Conservation (phyloP, 2,329 filamentous ascomycete genomes). For the Xylariaceae sp. region DNA sequence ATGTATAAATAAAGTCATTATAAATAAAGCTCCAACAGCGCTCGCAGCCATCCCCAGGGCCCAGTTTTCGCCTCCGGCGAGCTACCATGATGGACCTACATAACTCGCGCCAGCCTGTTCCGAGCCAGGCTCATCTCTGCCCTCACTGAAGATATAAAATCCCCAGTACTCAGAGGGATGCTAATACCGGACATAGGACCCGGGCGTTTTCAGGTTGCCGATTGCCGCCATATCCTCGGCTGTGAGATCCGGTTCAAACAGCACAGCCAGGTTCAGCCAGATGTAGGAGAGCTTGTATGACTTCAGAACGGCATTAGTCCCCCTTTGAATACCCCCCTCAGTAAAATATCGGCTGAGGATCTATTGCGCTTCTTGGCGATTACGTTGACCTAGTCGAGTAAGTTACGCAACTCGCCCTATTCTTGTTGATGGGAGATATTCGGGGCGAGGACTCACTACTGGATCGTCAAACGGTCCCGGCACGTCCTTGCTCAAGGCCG, state of each 20-base stretch:
- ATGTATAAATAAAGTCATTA: too few relatives aligned
- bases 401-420: slow-evolving; percentile 5
- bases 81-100: neutral
- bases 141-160: slow-evolving; percentile 22
- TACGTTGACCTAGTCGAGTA: slow-evolving; percentile 9
- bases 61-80: neutral
- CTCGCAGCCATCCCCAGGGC: too few relatives aligned
- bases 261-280: slow-evolving; percentile 13
- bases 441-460: neutral
- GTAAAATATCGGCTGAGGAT: neutral
- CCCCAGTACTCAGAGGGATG: slow-evolving; percentile 18
- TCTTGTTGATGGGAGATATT: neutral
- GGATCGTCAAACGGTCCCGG: slow-evolving; percentile 14
- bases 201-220: slow-evolving; percentile 4
- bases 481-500: slow-evolving; percentile 15
- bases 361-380: slow-evolving; percentile 3
- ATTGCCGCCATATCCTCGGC: slow-evolving; percentile 11
- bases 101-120: neutral
- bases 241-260: neutral
- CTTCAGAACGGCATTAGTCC: slow-evolving; percentile 15
- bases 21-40: too few relatives aligned
- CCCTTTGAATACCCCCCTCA: slow-evolving; percentile 15
- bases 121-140: slow-evolving; percentile 12
- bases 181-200: slow-evolving; percentile 17
- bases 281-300: slow-evolving; percentile 15